Evolutionary conservation across 148 eudicot genomes (phyloP).

Genomic region (Hydrangea macrophylla): DNA sequence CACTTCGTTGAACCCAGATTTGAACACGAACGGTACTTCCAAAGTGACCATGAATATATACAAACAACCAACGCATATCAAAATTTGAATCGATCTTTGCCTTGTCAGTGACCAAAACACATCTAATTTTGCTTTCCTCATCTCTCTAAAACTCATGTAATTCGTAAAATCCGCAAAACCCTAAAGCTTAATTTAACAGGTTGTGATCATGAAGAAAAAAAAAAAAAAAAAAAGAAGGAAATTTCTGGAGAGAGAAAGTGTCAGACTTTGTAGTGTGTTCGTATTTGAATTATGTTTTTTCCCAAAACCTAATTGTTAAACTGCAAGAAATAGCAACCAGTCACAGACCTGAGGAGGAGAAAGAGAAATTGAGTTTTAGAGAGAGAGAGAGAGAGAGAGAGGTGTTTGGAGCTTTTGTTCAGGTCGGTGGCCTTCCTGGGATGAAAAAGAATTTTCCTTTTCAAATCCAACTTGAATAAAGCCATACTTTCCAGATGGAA

Average conservation of each 20-base stretch:
- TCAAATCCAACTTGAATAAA: too few relatives aligned
- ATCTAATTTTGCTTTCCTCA: slow-evolving; percentile 47
- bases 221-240: too few relatives aligned
- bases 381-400: slow-evolving; percentile 3
- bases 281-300: not conserved
- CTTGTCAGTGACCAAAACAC: slow-evolving; percentile 40
- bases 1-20: slow-evolving; percentile 16
- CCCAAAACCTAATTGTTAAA: not conserved
- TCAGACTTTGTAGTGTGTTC: not conserved
- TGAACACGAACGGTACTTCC: slow-evolving; percentile 66
- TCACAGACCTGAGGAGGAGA: not conserved
- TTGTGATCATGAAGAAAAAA: not conserved
- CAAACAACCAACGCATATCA: slow-evolving; percentile 40
- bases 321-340: slow-evolving; percentile 1
- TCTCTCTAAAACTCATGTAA: not conserved
- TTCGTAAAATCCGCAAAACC: slow-evolving; percentile 1
- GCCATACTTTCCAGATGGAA: too few relatives aligned
- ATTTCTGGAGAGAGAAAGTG: slow-evolving; percentile 24
- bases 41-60: slow-evolving; percentile 54
- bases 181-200: slow-evolving; percentile 17
- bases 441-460: too few relatives aligned
- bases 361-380: not conserved
- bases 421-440: too few relatives aligned
- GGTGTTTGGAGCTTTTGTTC: too few relatives aligned
- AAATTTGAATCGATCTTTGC: slow-evolving; percentile 51